These are phyloP conservation scores for Aureobasidium lini DNA, from an alignment of 2,329 filamentous ascomycete species.

Conservation along the genomic window DNA sequence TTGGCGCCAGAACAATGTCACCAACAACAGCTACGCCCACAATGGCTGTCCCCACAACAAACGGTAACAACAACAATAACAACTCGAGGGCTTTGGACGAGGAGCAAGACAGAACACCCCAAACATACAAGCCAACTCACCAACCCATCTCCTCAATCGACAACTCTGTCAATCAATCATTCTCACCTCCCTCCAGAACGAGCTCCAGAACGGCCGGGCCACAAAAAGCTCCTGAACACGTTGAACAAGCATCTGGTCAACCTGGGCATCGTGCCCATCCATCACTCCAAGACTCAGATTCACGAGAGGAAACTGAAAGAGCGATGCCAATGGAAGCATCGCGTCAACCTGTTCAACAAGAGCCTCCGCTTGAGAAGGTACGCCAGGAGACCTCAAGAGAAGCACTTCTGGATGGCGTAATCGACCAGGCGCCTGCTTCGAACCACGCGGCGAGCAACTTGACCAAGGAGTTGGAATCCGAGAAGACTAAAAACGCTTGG, in stretches of 20 bases:
- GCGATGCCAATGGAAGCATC: neutral
- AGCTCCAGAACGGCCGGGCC: conserved; percentile 6
- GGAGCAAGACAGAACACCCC: conserved; percentile 2
- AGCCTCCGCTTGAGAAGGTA: neutral
- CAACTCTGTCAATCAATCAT: neutral
- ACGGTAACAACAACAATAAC: neutral
- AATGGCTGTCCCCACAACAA: neutral
- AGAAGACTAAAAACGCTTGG: conserved; percentile 87
- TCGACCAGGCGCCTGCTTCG: conserved; percentile 53
- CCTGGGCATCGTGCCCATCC: neutral
- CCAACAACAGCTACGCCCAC: neutral
- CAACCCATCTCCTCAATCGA: neutral
- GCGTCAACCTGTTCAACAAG: neutral
- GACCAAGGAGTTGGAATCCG: conserved; percentile 76
- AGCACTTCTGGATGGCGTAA: conserved; percentile 35
- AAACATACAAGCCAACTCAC: conserved; percentile 13
- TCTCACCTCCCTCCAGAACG: neutral
- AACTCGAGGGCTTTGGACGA: neutral
- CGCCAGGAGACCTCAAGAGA: conserved; percentile 7
- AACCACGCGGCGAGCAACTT: conserved; percentile 64
- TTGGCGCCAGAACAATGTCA: conserved; percentile 2
- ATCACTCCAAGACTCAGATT: neutral
- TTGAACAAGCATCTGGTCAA: neutral
- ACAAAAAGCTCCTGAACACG: neutral
- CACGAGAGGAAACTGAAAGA: conserved; percentile 6